A percentile compares a stretch with the other conserved stretches of the same genome.
Conservation (phyloP, 371 early-diverging fungal genomes). For the Lichtheimia ornata region DNA sequence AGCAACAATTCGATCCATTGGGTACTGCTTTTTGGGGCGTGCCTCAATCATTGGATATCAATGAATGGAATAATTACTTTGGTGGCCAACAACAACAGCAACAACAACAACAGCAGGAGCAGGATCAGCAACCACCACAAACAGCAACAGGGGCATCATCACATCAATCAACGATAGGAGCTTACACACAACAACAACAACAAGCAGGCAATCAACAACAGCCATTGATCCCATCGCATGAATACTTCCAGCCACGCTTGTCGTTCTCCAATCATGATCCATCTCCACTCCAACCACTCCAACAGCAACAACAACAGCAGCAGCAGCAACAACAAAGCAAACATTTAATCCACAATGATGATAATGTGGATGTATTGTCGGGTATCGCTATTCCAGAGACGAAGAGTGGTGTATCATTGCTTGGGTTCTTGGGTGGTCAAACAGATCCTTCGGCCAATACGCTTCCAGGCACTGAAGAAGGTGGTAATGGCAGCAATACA, state of each 20-base stretch:
- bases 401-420: neutral
- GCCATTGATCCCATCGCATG: slow-evolving; percentile 20
- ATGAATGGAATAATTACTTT: slow-evolving; percentile 28
- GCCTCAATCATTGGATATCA: slow-evolving; percentile 21
- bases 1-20: slow-evolving; percentile 17
- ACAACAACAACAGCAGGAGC: neutral
- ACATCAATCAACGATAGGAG: neutral
- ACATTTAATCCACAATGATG: slow-evolving; percentile 1
- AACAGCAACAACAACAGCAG: too few relatives aligned
- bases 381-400: neutral
- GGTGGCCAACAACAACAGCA: neutral
- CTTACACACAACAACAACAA: neutral
- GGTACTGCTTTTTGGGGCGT: slow-evolving; percentile 29
- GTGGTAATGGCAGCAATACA: neutral
- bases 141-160: too few relatives aligned
- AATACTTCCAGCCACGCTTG: slow-evolving; percentile 12
- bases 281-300: too few relatives aligned
- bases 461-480: neutral
- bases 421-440: slow-evolving; percentile 1
- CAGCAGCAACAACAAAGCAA: neutral
- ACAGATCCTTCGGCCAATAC: neutral
- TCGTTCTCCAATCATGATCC: neutral
- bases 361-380: neutral
- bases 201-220: slow-evolving; percentile 11
- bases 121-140: too few relatives aligned